Conservation (phyloP, 2,329 filamentous ascomycete species). For the Aspergillus hiratsukae region DNA sequence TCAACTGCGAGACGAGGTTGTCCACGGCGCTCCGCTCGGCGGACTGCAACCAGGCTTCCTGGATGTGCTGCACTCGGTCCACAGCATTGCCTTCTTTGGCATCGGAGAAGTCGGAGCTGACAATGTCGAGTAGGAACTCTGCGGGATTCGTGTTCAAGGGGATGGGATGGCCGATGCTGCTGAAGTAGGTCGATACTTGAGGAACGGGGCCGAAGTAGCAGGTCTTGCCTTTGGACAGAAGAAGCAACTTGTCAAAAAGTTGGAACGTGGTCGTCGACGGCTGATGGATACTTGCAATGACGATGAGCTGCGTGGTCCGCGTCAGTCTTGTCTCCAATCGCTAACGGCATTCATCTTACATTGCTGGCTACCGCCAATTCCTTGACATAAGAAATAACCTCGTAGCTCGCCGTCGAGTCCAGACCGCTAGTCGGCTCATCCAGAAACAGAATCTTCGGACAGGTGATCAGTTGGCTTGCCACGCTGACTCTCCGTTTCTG, state of each 20-base stretch:
- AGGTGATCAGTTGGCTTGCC: conserved; percentile 75
- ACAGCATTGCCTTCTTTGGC: conserved; percentile 44
- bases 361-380: conserved; percentile 63
- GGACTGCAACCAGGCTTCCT: conserved; percentile 54
- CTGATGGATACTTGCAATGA: conserved; percentile 81
- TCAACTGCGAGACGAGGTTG: conserved; percentile 22
- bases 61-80: conserved; percentile 51
- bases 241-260: conserved; percentile 72
- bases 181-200: conserved; percentile 60
- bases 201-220: conserved; percentile 67
- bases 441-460: conserved; percentile 73
- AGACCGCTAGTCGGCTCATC: conserved; percentile 82
- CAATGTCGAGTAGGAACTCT: conserved; percentile 72
- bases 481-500: conserved; percentile 79
- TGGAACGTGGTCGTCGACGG: conserved; percentile 75
- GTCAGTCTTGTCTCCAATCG: conserved; percentile 6
- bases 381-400: conserved; percentile 71
- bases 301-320: conserved; percentile 55
- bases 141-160: conserved; percentile 72
- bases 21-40: conserved; percentile 30
- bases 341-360: conserved; percentile 36
- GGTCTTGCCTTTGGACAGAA: conserved; percentile 66
- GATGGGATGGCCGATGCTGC: conserved; percentile 55
- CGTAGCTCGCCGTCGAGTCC: conserved; percentile 70
- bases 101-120: conserved; percentile 69